A percentile compares a stretch with the other conserved stretches of the same genome.
These are phyloP conservation scores for Tuber melanosporum DNA, from an alignment of 495 filamentous ascomycete genomes.

Conservation along the genomic window DNA sequence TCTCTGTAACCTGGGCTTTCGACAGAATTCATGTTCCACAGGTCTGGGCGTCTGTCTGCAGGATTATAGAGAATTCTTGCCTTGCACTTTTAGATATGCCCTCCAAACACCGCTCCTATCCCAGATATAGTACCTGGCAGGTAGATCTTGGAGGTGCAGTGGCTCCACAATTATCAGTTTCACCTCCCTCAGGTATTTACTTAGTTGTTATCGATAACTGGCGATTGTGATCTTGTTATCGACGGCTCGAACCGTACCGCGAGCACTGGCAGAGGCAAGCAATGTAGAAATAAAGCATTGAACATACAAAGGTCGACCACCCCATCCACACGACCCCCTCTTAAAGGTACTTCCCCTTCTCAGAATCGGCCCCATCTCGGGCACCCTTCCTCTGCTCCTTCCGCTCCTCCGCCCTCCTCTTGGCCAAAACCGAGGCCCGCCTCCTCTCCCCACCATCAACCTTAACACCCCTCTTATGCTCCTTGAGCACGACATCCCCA, in stretches of 20 bases:
- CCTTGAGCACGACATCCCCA: constrained; percentile 27
- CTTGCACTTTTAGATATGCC: not conserved
- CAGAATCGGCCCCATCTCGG: constrained; percentile 18
- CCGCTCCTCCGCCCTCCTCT: constrained; percentile 46
- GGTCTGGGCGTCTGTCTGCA: not conserved
- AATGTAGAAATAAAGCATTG: not conserved
- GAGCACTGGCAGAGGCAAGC: not conserved
- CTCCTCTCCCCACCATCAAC: constrained; percentile 94
- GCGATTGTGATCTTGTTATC: not conserved
- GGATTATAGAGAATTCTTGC: not conserved
- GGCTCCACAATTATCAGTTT: not conserved
- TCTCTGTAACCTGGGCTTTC: not conserved
- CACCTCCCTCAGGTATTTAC: not conserved
- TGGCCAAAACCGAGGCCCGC: constrained; percentile 70
- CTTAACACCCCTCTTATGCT: constrained; percentile 65
- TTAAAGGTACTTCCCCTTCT: constrained; percentile 23
- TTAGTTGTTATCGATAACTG: not conserved
- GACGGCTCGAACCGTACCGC: not conserved
- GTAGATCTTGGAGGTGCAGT: not conserved
- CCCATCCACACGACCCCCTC: not conserved
- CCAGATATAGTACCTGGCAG: not conserved
- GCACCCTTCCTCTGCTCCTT: constrained; percentile 32
- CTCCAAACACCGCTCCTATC: not conserved
- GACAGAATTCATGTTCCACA: not conserved
- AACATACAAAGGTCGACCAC: not conserved